Evolutionary conservation across 208 protist genomes (phyloP), one percentile per base, ranked within the genome.

Genomic region (Angomonas desouzai): DNA sequence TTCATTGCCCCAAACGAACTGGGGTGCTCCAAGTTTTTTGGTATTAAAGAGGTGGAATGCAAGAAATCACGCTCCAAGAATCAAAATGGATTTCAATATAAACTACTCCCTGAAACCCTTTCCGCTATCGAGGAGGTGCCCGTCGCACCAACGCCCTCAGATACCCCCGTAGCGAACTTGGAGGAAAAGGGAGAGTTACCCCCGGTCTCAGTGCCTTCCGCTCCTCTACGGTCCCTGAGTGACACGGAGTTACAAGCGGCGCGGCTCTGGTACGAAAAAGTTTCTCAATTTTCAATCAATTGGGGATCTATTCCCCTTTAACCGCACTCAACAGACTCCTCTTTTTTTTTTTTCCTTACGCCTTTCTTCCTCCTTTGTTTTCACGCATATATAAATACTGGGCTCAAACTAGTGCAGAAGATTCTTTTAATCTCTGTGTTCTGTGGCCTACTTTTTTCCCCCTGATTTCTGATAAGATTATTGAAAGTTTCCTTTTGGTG

Each of bases 271-370:
- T 60, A 60, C 33, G 55, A 60, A 60, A 60, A 25, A 30, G 33
- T 43, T 22, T 43, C 23, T 45, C 55, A 60, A 34, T 60, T 45
- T 29, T n/a, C 55, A 3, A 45, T 60, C 18, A 30, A 60, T 22
- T 60, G 55, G 55, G 33, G 20, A 6, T 29, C 23, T 23, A 30
- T 60, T 2, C 18, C 23, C 3, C 18, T 60, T 22, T 60, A 60
- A 60, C 11, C 3, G 23, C 36, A 18, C 11, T n/a, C 49, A n/a
- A n/a, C n/a, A n/a, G n/a, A n/a, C 11, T 66, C 27, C 27, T 58
- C n/a, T 48, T 58, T 61, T 38, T 49, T 33, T 43, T 30, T 30
- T 57, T 51, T 43, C 32, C 47, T 66, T 29, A 45, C 56, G 4
- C 16, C 56, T 34, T 47, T 62, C 48, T 45, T 38, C 13, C 6